Base-by-base conservation (phyloP, 352 stramenopile species). In the Pythium plurisporium region DNA sequence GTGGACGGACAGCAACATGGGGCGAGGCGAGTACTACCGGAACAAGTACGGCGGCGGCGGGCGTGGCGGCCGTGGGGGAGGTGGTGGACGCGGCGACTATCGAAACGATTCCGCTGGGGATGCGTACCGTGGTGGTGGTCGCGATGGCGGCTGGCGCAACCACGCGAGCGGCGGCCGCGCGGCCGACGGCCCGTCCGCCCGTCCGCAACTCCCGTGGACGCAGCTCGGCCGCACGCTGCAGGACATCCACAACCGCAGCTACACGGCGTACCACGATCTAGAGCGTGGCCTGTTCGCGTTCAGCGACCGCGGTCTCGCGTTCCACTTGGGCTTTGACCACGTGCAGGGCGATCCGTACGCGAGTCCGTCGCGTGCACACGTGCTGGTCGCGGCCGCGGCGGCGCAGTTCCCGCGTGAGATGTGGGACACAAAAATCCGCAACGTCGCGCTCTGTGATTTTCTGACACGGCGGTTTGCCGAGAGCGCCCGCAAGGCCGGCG, bases 341-440 rank as follows among this genome's bases (percentile, higher is more conserved):
- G 91, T 97, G 38, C 96, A 99, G 69, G 82, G 83, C 14, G 96
- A 99, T 74, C 89, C 96, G 17, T 99, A 96, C 73, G 96, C 96
- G 27, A 90, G 92, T 60, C 93, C 96, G 6, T 98, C 96, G 20
- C 79, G 92, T 15, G 96, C 91, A 46, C 92, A 97, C 26, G 80
- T 99, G 41, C 76, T 87, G 5, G 73, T 99, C 12, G 66, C 78
- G 8, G 47, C 69, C 5, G 37, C n/a, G 2, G 75, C 74, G 11
- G 91, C 94, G 5, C 77, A 69, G n/a, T 96, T 98, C 47, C 83
- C 89, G 10, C 31, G 56, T 23, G 76, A 89, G 36, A 87, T 93
- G 49, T 77, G 92, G 59, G 50, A 63, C n/a, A 84, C 76, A 37
- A 89, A 84, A 55, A 82, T 83, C 6, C 79, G 86, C 50, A 90